Evolutionary conservation across 2,329 filamentous ascomycete species (phyloP), one percentile per base, ranked within the genome.

Genomic region (Blastomyces gilchristii): DNA sequence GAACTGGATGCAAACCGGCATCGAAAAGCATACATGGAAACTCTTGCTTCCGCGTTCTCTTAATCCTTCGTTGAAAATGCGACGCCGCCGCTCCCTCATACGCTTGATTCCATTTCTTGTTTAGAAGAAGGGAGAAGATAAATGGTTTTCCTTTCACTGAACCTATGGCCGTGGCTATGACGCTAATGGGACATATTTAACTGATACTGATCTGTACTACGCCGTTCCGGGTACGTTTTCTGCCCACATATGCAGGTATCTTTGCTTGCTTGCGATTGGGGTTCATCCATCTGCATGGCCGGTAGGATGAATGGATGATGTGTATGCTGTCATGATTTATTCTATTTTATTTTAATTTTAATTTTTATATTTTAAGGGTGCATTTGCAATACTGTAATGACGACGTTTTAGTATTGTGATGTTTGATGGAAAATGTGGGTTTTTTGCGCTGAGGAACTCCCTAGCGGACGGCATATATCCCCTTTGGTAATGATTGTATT

Each of bases 1-100:
- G 88, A 93, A 58, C 83, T 96, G 53, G 91, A 97, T 73, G 74
- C 74, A 64, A 99, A 97, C 77, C 78, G 82, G 61, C 89, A 87
- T 74, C 85, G 94, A 64, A 85, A 90, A 81, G 84, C 85, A 58
- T 99, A 99, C 71, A 79, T 96, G 43, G 73, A 78, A 64, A 69
- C 67, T 31, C 65, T 49, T 18, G 11, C 50, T 53, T 18, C 49
- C 9, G 22, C 47, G 12, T 12, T 22, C n/a, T 4, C 47, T 4
- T 50, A 50, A n/a, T 12, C 16, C 34, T 6, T 56, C 25, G 18
- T 16, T 34, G 25, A 22, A 18, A 39, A 39, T 57, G 18, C 16
- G 7, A 41, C 12, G 7, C 2, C 5, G 28, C 16, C 49, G 7
- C 22, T 28, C 25, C 25, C 22, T 52, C 49, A 28, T n/a, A 12